Conservation (phyloP, 2,329 filamentous ascomycete genomes). For the Claviceps sp. region DNA sequence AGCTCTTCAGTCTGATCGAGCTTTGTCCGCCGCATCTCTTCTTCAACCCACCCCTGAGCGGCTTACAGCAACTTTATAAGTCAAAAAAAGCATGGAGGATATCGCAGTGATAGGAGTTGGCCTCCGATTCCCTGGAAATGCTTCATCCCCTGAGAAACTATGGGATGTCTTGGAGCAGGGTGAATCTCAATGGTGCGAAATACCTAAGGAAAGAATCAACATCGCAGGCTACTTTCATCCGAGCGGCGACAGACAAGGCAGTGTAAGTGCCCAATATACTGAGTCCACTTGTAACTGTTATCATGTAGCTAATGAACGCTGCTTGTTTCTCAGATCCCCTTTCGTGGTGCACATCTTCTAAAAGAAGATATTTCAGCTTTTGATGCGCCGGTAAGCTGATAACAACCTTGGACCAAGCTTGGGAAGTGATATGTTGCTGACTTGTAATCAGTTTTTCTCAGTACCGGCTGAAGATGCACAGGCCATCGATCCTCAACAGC, state of each 20-base stretch:
- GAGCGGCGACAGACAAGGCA: slow-evolving; percentile 33
- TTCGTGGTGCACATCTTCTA: slow-evolving; percentile 38
- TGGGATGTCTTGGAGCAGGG: slow-evolving; percentile 34
- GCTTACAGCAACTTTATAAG: not conserved
- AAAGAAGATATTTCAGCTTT: slow-evolving; percentile 32
- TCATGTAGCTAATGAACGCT: slow-evolving; percentile 4
- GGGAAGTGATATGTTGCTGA: not conserved
- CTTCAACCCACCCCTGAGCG: not conserved
- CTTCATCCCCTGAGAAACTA: slow-evolving; percentile 27
- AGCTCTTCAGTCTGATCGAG: not conserved
- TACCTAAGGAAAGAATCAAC: slow-evolving; percentile 35
- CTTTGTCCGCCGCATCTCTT: not conserved
- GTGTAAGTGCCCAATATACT: slow-evolving; percentile 20
- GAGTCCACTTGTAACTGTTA: not conserved
- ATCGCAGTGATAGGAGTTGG: slow-evolving; percentile 39
- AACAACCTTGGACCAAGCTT: not conserved
- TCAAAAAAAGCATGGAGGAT: slow-evolving; percentile 17
- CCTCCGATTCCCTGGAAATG: slow-evolving; percentile 38
- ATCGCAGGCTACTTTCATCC: slow-evolving; percentile 41
- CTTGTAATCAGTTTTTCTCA: slow-evolving; percentile 32
- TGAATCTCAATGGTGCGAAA: slow-evolving; percentile 34
- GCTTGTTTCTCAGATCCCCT: slow-evolving; percentile 24
- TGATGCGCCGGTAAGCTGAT: slow-evolving; percentile 30
- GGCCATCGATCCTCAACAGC: slow-evolving; percentile 39
- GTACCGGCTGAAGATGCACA: slow-evolving; percentile 35